Evolutionary conservation across 2,329 filamentous ascomycete species (phyloP).

Genomic region (Verticillium longisporum): DNA sequence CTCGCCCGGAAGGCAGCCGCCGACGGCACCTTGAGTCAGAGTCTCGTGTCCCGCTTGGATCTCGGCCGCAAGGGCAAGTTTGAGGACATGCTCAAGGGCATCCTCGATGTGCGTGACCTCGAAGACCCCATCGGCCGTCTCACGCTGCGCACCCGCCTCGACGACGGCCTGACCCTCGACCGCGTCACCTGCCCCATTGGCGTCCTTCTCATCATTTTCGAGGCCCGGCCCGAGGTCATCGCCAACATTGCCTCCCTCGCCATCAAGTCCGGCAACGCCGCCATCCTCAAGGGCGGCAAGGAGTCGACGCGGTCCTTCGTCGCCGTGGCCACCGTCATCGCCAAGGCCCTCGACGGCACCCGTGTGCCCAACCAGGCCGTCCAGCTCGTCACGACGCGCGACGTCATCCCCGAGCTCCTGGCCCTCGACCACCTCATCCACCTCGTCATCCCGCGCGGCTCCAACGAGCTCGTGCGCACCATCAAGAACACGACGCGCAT

Average conservation of each 20-base stretch:
- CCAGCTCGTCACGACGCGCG: conserved; percentile 88
- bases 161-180: conserved; percentile 79
- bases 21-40: conserved; percentile 69
- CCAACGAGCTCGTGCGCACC: conserved; percentile 82
- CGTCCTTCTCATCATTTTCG: conserved; percentile 96
- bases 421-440: conserved; percentile 83
- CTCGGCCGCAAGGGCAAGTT: conserved; percentile 83
- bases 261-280: conserved; percentile 95
- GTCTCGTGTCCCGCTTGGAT: conserved; percentile 82
- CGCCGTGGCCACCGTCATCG: conserved; percentile 81
- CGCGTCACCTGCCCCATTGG: conserved; percentile 91
- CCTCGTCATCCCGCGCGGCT: conserved; percentile 87
- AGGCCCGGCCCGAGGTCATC: conserved; percentile 95
- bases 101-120: conserved; percentile 77
- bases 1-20: conserved; percentile 66
- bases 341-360: conserved; percentile 63
- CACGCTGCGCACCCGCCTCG: conserved; percentile 75
- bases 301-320: conserved; percentile 95
- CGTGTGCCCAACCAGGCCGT: conserved; percentile 79
- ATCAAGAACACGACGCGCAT: conserved; percentile 91
- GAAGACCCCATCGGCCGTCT: conserved; percentile 86
- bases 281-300: conserved; percentile 92
- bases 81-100: conserved; percentile 96
- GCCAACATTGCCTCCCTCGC: conserved; percentile 95
- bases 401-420: conserved; percentile 83